A percentile compares a stretch with the other conserved stretches of the same genome.
Conservation (phyloP, 2,329 filamentous ascomycete species). For the Scedosporium minutisporum region DNA sequence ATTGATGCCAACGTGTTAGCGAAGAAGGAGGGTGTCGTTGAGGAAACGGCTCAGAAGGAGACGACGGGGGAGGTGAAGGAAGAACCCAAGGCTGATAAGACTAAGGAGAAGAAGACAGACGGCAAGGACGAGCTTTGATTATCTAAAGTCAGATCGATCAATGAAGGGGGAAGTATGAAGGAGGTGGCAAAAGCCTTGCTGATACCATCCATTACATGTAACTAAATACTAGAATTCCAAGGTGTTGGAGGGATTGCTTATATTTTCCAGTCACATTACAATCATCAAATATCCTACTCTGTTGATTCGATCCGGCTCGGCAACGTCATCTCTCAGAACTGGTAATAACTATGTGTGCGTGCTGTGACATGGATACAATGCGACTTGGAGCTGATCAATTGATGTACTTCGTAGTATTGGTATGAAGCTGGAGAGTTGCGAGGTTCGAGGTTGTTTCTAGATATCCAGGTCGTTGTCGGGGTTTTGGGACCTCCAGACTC, state of each 20-base stretch:
- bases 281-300: background rate
- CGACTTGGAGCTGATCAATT: too few species aligned
- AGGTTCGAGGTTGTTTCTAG: too few species aligned
- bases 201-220: background rate
- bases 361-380: too few species aligned
- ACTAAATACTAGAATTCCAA: background rate
- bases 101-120: slow-evolving; percentile 6
- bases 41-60: slow-evolving; percentile 3
- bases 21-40: slow-evolving; percentile 12
- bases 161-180: background rate
- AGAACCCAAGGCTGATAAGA: background rate
- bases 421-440: too few species aligned
- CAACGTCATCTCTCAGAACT: too few species aligned
- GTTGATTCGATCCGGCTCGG: too few species aligned
- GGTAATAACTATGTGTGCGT: too few species aligned
- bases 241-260: background rate
- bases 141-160: background rate
- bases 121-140: slow-evolving; percentile 18
- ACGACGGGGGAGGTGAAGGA: slow-evolving; percentile 1
- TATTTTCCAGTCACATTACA: background rate
- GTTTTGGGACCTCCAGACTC: background rate
- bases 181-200: background rate
- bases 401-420: too few species aligned
- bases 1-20: slow-evolving; percentile 25
- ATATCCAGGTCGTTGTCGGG: too few species aligned